Evolutionary conservation across 192 early-diverging fungal genomes (phyloP).

Genomic region (Backusella mclennaniae): DNA sequence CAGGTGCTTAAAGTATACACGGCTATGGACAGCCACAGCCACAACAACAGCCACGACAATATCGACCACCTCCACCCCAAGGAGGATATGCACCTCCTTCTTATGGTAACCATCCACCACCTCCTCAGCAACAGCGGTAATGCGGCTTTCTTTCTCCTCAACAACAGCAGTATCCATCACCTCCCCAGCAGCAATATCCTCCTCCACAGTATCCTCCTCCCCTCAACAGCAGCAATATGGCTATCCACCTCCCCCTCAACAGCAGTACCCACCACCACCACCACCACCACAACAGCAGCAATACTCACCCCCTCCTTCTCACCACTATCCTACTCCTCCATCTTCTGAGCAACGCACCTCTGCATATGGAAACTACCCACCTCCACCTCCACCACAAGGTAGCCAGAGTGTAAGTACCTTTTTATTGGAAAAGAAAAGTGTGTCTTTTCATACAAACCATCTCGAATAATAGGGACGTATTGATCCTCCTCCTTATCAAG

Average conservation of each 20-base stretch:
- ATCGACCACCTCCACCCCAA: not conserved
- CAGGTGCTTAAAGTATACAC: conserved; percentile 24
- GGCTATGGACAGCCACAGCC: conserved; percentile 19
- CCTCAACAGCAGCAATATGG: not conserved
- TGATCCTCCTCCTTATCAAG: conserved; percentile 20
- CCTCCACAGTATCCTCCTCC: not conserved
- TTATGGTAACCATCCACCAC: not conserved
- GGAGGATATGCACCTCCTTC: not conserved
- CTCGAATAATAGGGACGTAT: not conserved
- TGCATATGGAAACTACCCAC: not conserved
- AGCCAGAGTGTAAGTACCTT: not conserved
- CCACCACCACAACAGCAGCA: not conserved
- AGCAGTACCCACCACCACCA: not conserved
- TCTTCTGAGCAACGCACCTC: not conserved
- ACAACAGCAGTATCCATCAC: not conserved
- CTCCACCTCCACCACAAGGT: not conserved
- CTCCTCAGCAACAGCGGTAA: not conserved
- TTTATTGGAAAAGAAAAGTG: not conserved
- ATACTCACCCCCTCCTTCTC: not conserved
- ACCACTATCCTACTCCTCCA: not conserved
- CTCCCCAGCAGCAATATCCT: not conserved
- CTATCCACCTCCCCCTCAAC: not conserved
- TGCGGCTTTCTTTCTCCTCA: not conserved
- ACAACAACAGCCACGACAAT: not conserved
- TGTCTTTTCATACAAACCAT: not conserved